Conservation (phyloP, 2,329 filamentous ascomycete genomes). For the Paramyrothecium sp. region DNA sequence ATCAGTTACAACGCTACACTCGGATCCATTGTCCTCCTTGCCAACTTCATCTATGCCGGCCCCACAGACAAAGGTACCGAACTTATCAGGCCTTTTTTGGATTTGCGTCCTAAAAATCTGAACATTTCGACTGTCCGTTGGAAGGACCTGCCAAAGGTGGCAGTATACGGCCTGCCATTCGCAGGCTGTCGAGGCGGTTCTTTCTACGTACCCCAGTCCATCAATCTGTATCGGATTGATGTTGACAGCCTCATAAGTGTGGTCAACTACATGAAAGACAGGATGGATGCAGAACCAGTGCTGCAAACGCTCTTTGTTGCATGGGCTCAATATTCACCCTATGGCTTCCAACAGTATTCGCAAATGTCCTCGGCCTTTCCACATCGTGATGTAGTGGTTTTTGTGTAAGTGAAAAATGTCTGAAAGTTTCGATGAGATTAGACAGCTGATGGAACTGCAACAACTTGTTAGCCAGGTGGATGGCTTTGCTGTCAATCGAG, state of each 20-base stretch:
- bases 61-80: neutral
- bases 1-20: neutral
- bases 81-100: neutral
- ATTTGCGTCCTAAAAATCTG: neutral
- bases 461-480: neutral
- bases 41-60: constrained; percentile 1
- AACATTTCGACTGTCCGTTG: neutral
- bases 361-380: neutral
- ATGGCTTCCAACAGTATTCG: neutral
- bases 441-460: neutral
- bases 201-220: neutral
- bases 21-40: neutral
- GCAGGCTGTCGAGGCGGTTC: neutral
- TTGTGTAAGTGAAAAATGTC: neutral
- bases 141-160: neutral
- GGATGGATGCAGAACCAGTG: neutral
- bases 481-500: neutral
- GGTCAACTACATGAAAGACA: neutral
- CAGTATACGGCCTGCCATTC: neutral
- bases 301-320: neutral
- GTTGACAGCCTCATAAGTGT: neutral
- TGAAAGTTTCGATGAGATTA: neutral
- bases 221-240: neutral
- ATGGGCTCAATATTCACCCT: neutral
- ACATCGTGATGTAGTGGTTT: neutral